Percentiles rank a stretch among this genome's conserved stretches.
These are phyloP conservation scores for Cinchona pubescens DNA, from an alignment of 257 asterid genomes.

Conservation along the genomic window DNA sequence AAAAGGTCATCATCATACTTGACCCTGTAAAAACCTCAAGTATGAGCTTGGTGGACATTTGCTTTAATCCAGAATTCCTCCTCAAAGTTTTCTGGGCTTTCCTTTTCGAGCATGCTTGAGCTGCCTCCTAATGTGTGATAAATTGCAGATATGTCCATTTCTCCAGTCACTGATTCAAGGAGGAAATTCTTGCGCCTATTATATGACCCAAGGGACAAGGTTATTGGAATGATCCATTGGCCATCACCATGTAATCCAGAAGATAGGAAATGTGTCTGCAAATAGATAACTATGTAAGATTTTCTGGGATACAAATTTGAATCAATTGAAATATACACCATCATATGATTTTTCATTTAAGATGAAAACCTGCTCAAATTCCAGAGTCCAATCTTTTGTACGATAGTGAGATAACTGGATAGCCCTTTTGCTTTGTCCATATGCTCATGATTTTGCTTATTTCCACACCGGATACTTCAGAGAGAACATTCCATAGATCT, in stretches of 20 bases:
- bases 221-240: conserved; percentile 44
- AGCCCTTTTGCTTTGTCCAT: conserved; percentile 49
- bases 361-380: conserved; percentile 36
- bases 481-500: conserved; percentile 41
- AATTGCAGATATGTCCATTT: conserved; percentile 12
- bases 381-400: conserved; percentile 24
- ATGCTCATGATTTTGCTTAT: conserved; percentile 33
- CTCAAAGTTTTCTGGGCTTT: not conserved
- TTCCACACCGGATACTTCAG: conserved; percentile 38
- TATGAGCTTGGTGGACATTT: conserved; percentile 35
- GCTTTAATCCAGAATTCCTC: conserved; percentile 39
- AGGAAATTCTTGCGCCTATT: conserved; percentile 27
- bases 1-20: conserved; percentile 34
- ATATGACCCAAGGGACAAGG: conserved; percentile 34
- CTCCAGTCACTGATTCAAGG: conserved; percentile 25
- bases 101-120: not conserved
- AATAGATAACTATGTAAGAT: not conserved
- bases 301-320: not conserved
- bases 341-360: not conserved
- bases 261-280: conserved; percentile 33
- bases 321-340: no score
- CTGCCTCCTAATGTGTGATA: not conserved
- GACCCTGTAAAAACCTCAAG: conserved; percentile 48
- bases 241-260: conserved; percentile 29
- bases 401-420: conserved; percentile 37